Conservation (phyloP, 2,329 filamentous ascomycete species). For the Penicillium sp. region DNA sequence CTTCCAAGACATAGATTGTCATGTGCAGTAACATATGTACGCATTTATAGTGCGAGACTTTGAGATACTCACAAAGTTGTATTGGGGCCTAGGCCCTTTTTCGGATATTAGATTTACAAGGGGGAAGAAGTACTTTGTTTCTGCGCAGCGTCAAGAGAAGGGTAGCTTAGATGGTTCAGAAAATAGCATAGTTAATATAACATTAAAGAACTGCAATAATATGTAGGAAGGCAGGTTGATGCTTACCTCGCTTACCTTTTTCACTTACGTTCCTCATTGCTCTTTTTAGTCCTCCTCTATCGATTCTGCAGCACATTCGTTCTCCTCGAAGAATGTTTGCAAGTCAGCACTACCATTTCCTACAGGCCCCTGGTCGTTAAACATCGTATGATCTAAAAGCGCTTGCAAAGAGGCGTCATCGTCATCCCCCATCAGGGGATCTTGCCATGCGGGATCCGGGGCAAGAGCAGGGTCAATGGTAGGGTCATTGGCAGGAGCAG, state of each 20-base stretch:
- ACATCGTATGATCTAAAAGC: background rate
- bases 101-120: background rate
- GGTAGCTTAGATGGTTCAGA: background rate
- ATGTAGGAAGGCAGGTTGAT: background rate
- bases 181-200: background rate
- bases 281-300: background rate
- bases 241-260: background rate
- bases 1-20: background rate
- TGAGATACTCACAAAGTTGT: too few relatives aligned
- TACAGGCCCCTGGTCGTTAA: too few relatives aligned
- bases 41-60: background rate
- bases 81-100: too few relatives aligned
- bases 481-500: background rate
- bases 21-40: too few relatives aligned
- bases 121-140: background rate
- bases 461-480: too few relatives aligned
- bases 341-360: background rate
- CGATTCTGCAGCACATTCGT: background rate
- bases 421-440: too few relatives aligned
- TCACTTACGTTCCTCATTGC: background rate
- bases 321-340: background rate
- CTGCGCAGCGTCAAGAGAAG: background rate
- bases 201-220: background rate
- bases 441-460: background rate
- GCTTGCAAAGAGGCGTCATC: background rate